A percentile compares a stretch with the other conserved stretches of the same genome.
These are phyloP conservation scores for Sphenostylis stenocarpa DNA, from an alignment of 306 rosid species.

Conservation along the genomic window DNA sequence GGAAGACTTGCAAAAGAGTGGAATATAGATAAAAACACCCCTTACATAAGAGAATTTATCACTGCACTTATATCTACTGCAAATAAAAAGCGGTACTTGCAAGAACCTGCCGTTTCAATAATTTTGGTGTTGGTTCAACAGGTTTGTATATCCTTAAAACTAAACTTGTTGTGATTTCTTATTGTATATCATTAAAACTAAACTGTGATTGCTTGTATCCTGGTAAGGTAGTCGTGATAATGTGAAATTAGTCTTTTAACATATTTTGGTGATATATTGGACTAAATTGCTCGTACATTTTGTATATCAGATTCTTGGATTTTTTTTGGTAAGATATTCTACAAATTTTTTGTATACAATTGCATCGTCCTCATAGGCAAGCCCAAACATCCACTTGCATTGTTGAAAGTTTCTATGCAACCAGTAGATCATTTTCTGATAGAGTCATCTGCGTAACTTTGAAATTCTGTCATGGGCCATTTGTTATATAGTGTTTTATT, in stretches of 20 bases:
- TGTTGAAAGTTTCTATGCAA: not conserved
- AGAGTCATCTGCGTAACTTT: not conserved
- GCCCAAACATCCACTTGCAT: not conserved
- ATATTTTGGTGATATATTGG: not conserved
- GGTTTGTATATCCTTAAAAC: slow-evolving; percentile 46
- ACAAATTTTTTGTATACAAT: not conserved
- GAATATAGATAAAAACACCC: slow-evolving; percentile 52
- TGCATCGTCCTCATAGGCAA: not conserved
- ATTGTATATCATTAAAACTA: slow-evolving; percentile 28
- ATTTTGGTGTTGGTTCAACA: slow-evolving; percentile 70
- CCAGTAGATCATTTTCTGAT: not conserved
- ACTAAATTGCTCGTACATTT: not conserved
- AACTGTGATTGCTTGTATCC: not conserved
- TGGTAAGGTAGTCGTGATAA: not conserved
- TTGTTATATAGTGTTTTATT: not conserved
- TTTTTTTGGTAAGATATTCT: not conserved
- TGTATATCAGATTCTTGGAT: not conserved
- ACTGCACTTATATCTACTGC: slow-evolving; percentile 66
- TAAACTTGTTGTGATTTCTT: too few species aligned
- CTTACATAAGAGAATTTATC: slow-evolving; percentile 63
- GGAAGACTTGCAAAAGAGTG: slow-evolving; percentile 71
- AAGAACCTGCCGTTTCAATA: slow-evolving; percentile 83
- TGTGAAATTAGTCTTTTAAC: not conserved
- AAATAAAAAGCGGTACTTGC: slow-evolving; percentile 82
- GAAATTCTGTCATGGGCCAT: not conserved